phyloP scores from a whole-genome alignment of 371 early-diverging fungal species.

The Circinella minor region DNA sequence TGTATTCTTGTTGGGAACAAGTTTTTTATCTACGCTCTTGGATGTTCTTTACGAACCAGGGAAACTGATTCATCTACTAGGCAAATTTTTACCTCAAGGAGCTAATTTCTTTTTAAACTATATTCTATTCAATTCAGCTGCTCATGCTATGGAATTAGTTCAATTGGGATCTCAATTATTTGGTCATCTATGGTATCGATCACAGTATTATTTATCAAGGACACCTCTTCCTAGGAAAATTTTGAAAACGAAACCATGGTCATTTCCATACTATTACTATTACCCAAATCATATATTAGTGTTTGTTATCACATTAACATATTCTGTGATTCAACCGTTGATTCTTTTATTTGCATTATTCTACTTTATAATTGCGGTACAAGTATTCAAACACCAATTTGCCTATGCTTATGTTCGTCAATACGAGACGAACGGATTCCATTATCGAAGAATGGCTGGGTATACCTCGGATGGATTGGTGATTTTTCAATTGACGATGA shows the following conservation, averaged over 20 bases:
- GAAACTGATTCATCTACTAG: slow-evolving; percentile 69
- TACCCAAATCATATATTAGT: slow-evolving; percentile 78
- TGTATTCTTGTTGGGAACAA: slow-evolving; percentile 82
- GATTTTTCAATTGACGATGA: slow-evolving; percentile 86
- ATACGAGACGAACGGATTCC: slow-evolving; percentile 81
- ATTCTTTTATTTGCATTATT: slow-evolving; percentile 79
- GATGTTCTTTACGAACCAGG: slow-evolving; percentile 71
- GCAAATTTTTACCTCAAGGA: slow-evolving; percentile 69
- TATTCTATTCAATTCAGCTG: slow-evolving; percentile 71
- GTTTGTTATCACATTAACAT: slow-evolving; percentile 85
- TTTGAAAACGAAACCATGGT: slow-evolving; percentile 58
- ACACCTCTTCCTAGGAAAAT: slow-evolving; percentile 73
- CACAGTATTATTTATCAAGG: slow-evolving; percentile 52
- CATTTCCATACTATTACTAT: slow-evolving; percentile 69
- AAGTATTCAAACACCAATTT: slow-evolving; percentile 82
- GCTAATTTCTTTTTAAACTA: slow-evolving; percentile 84
- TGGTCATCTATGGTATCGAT: slow-evolving; percentile 51
- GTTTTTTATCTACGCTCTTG: slow-evolving; percentile 73
- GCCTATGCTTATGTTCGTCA: slow-evolving; percentile 86
- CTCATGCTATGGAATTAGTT: slow-evolving; percentile 75
- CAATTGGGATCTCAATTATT: slow-evolving; percentile 64
- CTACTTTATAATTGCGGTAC: slow-evolving; percentile 76
- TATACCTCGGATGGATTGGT: slow-evolving; percentile 79
- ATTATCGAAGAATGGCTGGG: slow-evolving; percentile 79
- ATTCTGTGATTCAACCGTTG: slow-evolving; percentile 87